These are phyloP conservation scores for Beauveria sp. DNA, from an alignment of 2,329 filamentous ascomycete genomes.

Conservation along the genomic window DNA sequence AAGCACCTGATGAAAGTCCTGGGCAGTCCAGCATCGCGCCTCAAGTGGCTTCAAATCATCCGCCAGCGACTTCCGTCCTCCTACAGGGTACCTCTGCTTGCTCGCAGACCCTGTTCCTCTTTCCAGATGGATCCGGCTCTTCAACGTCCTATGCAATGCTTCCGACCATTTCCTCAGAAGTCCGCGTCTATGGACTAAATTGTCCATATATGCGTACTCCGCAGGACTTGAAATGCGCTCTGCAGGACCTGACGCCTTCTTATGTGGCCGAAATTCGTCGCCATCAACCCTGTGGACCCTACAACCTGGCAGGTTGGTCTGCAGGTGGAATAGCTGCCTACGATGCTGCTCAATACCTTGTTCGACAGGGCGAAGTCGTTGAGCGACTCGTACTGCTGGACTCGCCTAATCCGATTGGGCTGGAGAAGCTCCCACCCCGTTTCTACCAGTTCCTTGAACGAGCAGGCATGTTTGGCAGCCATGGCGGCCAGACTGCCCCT, in stretches of 20 bases:
- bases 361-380: no score
- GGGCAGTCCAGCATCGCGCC: not conserved
- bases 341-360: no score
- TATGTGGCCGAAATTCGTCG: not conserved
- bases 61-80: conserved; percentile 17
- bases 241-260: conserved; percentile 8
- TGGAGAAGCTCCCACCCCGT: no score
- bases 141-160: conserved; percentile 15
- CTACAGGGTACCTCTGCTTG: conserved; percentile 14
- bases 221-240: conserved; percentile 13
- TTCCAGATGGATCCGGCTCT: conserved; percentile 24
- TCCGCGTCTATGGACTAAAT: conserved; percentile 14
- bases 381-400: no score
- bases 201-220: conserved; percentile 49
- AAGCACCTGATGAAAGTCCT: no score
- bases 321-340: no score
- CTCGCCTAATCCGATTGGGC: no score
- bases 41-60: not conserved
- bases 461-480: no score
- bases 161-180: conserved; percentile 12
- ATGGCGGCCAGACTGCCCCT: no score
- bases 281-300: not conserved
- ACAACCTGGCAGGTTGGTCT: not conserved
- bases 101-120: conserved; percentile 16
- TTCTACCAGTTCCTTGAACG: no score